These are phyloP conservation scores for Sclerotinia glacialis DNA, from an alignment of 2,329 filamentous ascomycete genomes.

Conservation along the genomic window DNA sequence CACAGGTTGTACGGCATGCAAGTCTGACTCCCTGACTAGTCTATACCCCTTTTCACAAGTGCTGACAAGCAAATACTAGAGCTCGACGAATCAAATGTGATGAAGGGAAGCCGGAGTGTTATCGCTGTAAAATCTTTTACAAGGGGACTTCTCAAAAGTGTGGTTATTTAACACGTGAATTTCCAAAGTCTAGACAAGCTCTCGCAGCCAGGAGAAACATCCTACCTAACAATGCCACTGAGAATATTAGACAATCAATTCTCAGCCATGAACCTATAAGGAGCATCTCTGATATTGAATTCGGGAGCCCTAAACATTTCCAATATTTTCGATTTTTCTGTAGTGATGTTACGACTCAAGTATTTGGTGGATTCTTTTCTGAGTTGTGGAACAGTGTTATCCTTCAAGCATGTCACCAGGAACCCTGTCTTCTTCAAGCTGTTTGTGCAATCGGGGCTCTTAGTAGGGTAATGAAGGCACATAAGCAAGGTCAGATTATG, in stretches of 20 bases:
- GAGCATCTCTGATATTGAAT: not conserved
- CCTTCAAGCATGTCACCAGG: constrained; percentile 17
- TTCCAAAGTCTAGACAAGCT: not conserved
- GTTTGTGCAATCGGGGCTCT: constrained; percentile 21
- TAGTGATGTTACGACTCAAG: constrained; percentile 15
- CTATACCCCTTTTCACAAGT: not conserved
- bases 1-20: constrained; percentile 17
- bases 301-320: constrained; percentile 12
- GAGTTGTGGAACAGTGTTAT: constrained; percentile 9
- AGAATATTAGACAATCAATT: not conserved
- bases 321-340: constrained; percentile 17
- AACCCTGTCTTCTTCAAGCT: constrained; percentile 14
- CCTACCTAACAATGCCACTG: not conserved
- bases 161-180: constrained; percentile 15
- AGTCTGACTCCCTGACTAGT: constrained; percentile 6
- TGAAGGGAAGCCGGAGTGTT: constrained; percentile 13
- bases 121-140: constrained; percentile 17
- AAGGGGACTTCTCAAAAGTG: constrained; percentile 16
- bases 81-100: constrained; percentile 20
- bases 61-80: not conserved
- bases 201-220: not conserved
- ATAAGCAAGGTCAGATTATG: not conserved
- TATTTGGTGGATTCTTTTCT: constrained; percentile 8
- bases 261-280: not conserved
- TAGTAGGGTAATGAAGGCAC: constrained; percentile 7